Evolutionary conservation across 2,329 filamentous ascomycete genomes (phyloP).

Genomic region (Trichoderma sp.): DNA sequence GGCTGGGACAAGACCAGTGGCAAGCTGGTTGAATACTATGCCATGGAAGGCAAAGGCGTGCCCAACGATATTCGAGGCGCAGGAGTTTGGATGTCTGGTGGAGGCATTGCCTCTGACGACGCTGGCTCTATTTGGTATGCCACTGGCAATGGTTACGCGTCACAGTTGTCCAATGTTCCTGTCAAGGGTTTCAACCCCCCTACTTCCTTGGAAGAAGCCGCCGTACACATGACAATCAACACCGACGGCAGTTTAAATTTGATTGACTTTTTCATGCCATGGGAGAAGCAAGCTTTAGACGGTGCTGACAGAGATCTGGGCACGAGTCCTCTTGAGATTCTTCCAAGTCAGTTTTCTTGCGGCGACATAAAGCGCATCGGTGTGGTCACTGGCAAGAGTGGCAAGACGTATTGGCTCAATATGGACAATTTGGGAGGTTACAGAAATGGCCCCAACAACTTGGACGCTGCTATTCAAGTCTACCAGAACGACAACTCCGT

Average conservation of each 20-base stretch:
- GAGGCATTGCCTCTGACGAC: slow-evolving; percentile 46
- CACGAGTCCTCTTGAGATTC: slow-evolving; percentile 49
- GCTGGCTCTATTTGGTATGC: slow-evolving; percentile 46
- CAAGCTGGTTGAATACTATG: slow-evolving; percentile 45
- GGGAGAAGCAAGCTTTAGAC: slow-evolving; percentile 54
- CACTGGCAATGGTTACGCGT: slow-evolving; percentile 49
- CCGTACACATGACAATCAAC: slow-evolving; percentile 49
- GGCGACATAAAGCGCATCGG: slow-evolving; percentile 51
- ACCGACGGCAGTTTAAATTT: slow-evolving; percentile 48
- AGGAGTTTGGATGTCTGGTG: slow-evolving; percentile 50
- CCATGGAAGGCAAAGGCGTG: slow-evolving; percentile 49
- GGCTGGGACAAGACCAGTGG: slow-evolving; percentile 51
- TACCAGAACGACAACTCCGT: slow-evolving; percentile 51
- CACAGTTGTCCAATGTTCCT: slow-evolving; percentile 44
- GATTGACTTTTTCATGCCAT: slow-evolving; percentile 59
- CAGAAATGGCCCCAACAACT: slow-evolving; percentile 42
- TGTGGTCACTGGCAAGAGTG: slow-evolving; percentile 56
- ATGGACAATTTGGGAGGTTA: slow-evolving; percentile 48
- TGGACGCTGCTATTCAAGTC: slow-evolving; percentile 50
- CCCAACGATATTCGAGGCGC: slow-evolving; percentile 45
- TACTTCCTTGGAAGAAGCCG: slow-evolving; percentile 50
- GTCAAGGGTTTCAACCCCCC: slow-evolving; percentile 46
- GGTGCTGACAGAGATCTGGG: slow-evolving; percentile 57
- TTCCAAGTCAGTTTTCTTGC: slow-evolving; percentile 49
- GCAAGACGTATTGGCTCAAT: slow-evolving; percentile 52